These are phyloP conservation scores for Colletotrichum noveboracense DNA, from an alignment of 2,329 filamentous ascomycete species.

Conservation along the genomic window DNA sequence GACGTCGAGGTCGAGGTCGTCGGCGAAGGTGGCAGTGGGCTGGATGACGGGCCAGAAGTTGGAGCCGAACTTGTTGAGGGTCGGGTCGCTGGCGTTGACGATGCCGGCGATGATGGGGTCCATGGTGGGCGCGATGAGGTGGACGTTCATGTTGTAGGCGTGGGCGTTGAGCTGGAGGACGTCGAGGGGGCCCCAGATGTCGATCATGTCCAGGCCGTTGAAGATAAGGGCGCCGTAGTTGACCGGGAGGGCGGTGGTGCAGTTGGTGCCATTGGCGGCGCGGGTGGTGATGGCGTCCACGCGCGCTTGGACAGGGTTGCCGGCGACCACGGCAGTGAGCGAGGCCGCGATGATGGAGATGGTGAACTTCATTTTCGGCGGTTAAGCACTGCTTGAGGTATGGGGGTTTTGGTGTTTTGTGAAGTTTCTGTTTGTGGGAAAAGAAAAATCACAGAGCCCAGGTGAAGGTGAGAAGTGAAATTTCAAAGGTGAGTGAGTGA, in stretches of 20 bases:
- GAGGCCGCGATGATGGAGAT: background rate
- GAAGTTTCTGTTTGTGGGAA: background rate
- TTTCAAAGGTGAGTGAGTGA: background rate
- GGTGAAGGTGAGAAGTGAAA: background rate
- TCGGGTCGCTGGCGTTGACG: slow-evolving; percentile 9
- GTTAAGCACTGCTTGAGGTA: background rate
- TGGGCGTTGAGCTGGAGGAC: slow-evolving; percentile 23
- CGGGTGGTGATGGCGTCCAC: background rate
- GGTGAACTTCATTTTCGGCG: background rate
- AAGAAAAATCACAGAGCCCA: background rate
- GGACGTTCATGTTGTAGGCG: slow-evolving; percentile 37
- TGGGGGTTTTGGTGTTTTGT: background rate
- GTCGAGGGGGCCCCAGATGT: slow-evolving; percentile 26
- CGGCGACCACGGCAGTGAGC: background rate
- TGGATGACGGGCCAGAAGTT: slow-evolving; percentile 39
- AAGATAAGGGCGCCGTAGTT: slow-evolving; percentile 25
- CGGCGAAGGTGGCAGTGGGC: slow-evolving; percentile 57
- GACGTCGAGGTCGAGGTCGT: slow-evolving; percentile 62
- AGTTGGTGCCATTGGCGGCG: background rate
- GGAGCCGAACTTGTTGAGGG: slow-evolving; percentile 37
- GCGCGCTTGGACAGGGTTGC: background rate
- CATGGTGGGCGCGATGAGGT: slow-evolving; percentile 44
- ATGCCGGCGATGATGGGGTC: slow-evolving; percentile 43
- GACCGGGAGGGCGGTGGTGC: background rate
- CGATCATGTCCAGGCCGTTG: slow-evolving; percentile 23